phyloP scores from a whole-genome alignment of 2,329 filamentous ascomycete genomes.

The Leptodontidium sp. region DNA sequence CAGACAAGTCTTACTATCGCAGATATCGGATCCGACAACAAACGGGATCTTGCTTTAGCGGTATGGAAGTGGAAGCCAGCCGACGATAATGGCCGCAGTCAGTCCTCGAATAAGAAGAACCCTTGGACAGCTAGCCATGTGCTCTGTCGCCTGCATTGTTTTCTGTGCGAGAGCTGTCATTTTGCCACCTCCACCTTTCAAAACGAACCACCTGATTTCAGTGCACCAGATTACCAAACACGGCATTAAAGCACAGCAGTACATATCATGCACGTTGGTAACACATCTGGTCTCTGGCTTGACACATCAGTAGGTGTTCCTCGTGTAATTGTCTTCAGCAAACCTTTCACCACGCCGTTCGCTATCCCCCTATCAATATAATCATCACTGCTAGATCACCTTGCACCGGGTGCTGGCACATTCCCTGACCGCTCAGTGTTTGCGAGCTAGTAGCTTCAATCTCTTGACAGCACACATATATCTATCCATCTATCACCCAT shows the following conservation, averaged over 20 bases:
- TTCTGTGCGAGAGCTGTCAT: conserved; percentile 2
- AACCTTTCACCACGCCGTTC: not conserved
- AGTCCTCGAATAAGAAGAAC: not conserved
- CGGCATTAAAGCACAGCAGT: not conserved
- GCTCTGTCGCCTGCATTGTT: not conserved
- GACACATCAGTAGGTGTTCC: conserved; percentile 17
- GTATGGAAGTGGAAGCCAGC: not conserved
- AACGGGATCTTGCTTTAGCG: conserved; percentile 5
- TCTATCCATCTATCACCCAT: conserved; percentile 1
- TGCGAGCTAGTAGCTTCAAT: not conserved
- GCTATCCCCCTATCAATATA: not conserved
- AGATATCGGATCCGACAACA: not conserved
- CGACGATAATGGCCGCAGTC: not conserved
- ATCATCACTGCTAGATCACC: not conserved
- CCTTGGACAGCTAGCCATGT: not conserved
- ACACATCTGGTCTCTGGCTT: conserved; percentile 3
- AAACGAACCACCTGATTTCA: not conserved
- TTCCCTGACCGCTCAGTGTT: conserved; percentile 8
- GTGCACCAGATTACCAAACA: not conserved
- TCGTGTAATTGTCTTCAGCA: conserved; percentile 2
- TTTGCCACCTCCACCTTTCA: not conserved
- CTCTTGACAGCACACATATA: conserved; percentile 10
- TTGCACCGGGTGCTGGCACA: conserved; percentile 20
- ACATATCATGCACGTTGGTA: conserved; percentile 1
- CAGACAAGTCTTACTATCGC: not conserved